A percentile compares a stretch with the other conserved stretches of the same genome.
Evolutionary conservation across 2,329 filamentous ascomycete genomes (phyloP).

Genomic region (Fusarium xylarioides): DNA sequence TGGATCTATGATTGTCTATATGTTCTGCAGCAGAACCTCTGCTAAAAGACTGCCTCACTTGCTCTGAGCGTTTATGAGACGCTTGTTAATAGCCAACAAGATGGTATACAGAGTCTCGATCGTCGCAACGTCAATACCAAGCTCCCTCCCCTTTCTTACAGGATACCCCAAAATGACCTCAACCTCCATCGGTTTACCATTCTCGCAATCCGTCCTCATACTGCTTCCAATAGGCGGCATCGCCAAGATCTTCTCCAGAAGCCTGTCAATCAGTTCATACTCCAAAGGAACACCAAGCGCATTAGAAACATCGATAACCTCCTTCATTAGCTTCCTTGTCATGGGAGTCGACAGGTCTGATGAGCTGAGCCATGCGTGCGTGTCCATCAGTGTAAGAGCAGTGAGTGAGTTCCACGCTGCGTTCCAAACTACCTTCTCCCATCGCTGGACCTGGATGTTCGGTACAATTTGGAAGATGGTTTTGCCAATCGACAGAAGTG

Average conservation of each 20-base stretch:
- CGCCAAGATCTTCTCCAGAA: conserved; percentile 57
- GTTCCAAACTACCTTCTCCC: conserved; percentile 70
- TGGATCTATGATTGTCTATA: fast-evolving
- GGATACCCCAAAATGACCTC: conserved; percentile 71
- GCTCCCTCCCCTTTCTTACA: conserved; percentile 61
- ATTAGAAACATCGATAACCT: conserved; percentile 65
- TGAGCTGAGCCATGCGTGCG: conserved; percentile 59
- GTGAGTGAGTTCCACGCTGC: conserved; percentile 69
- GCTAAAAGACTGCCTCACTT: not conserved
- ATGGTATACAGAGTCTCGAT: conserved; percentile 53
- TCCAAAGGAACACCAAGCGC: conserved; percentile 59
- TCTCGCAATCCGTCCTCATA: conserved; percentile 68
- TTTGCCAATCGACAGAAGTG: conserved; percentile 51
- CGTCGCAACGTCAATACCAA: conserved; percentile 63
- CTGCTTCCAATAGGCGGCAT: conserved; percentile 56
- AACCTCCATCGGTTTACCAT: conserved; percentile 66
- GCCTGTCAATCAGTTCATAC: conserved; percentile 56
- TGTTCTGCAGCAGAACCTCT: too few relatives aligned
- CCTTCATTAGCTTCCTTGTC: conserved; percentile 60
- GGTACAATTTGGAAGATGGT: conserved; percentile 59
- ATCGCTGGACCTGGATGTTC: conserved; percentile 65
- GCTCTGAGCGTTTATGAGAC: not conserved
- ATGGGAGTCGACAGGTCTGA: conserved; percentile 55
- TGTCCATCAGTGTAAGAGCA: conserved; percentile 63
- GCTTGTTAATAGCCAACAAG: conserved; percentile 45